phyloP scores from a whole-genome alignment of 208 protist species.

The Acanthamoeba castellanii region DNA sequence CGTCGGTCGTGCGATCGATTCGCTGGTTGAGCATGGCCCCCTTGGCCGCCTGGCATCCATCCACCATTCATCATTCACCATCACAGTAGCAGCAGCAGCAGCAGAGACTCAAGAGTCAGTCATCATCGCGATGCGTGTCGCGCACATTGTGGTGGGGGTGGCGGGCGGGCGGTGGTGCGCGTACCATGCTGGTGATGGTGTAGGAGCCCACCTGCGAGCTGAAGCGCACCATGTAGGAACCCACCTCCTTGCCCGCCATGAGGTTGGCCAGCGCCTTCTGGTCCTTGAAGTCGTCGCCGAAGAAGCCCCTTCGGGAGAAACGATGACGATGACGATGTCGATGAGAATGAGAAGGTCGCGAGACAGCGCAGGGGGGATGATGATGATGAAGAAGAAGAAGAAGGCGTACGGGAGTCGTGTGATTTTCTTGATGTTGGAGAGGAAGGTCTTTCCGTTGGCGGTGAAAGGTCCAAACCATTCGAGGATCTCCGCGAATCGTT shows the following conservation, averaged over 20 bases:
- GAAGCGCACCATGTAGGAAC: constrained; percentile 5
- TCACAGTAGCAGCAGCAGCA: too few species aligned
- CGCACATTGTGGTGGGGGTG: too few species aligned
- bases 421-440: constrained; percentile 31
- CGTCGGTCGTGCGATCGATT: constrained; percentile 20
- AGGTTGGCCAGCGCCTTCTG: constrained; percentile 16
- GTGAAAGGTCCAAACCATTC: neutral
- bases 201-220: constrained; percentile 5
- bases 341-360: too few species aligned
- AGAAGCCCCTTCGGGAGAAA: neutral
- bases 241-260: constrained; percentile 27
- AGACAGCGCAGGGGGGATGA: too few species aligned
- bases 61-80: neutral
- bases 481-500: constrained; percentile 35
- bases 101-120: neutral
- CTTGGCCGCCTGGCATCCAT: neutral
- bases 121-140: neutral
- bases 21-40: constrained; percentile 15
- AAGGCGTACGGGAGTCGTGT: neutral
- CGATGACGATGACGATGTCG: neutral
- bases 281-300: constrained; percentile 14
- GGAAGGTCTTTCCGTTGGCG: neutral
- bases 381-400: too few species aligned
- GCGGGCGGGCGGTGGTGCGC: too few species aligned
- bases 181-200: constrained; percentile 23